Base-by-base conservation (phyloP, 352 stramenopile genomes). In the Pythium sp. region DNA sequence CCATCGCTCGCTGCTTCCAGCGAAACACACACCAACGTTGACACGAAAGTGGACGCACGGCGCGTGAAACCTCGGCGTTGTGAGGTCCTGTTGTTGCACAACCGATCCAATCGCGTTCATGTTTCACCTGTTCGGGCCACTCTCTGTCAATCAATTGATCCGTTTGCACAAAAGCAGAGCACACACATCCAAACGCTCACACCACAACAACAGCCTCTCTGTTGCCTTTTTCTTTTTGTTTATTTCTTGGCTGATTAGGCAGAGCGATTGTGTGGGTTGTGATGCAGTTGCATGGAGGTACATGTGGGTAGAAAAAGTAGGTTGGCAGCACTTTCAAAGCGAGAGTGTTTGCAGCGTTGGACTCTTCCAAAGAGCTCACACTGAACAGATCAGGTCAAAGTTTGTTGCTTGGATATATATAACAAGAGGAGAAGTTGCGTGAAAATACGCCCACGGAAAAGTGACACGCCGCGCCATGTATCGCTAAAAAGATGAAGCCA, bases 231-330 rank as follows among this genome's bases (percentile, higher is more conserved):
- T 36, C 24, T 58, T 14, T 58, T 58, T 58, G 15, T 38, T 58
- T 9, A 12, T 26, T 28, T 55, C 11, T 18, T 55, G 20, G 43
- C 15, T 20, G 14, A 15, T 51, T 51, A 2, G 43, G 20, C 9
- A 26, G 20, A 54, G 46, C 46, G 46, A 0, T 54, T 57, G 51
- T 30, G 11, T 43, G 30, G 30, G 30, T 43, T 43, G 36, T 30
- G 22, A 32, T 54, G 47, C 47, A 14, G 51, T 57, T 58, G 53
- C 28, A 32, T 59, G 54, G 54, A 59, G 54, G 54, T 59, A 59
- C 5, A 41, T 43, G 54, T 59, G 54, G 15, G 54, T 59, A 59
- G 54, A 59, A n/a, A 30, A 41, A 59, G 54, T 59, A 38, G 54
- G 54, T 59, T 41, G 54, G 7, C 43, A 41, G 54, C 38, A 12